Conservation (phyloP, 2,329 filamentous ascomycete species). For the Boeremia lycopersici region DNA sequence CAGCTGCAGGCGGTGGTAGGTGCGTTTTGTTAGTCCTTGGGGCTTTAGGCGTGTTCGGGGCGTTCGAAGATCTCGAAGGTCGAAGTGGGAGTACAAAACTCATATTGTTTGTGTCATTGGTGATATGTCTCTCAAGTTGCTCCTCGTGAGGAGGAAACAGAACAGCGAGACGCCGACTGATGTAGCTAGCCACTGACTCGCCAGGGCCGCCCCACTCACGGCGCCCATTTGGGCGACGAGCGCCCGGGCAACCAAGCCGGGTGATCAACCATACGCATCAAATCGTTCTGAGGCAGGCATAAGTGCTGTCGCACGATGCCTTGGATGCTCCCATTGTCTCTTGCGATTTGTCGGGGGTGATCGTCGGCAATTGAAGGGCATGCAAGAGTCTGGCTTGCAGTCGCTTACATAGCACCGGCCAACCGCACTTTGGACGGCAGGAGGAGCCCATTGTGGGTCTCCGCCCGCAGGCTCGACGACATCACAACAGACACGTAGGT, state of each 20-base stretch:
- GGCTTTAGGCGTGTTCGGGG: neutral
- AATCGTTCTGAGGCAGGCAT: neutral
- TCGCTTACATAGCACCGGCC: constrained; percentile 13
- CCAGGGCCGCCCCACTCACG: constrained; percentile 7
- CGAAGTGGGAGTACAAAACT: constrained; percentile 16
- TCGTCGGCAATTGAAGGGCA: neutral
- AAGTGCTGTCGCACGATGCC: neutral
- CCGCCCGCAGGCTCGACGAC: constrained; percentile 19
- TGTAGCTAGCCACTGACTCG: constrained; percentile 17
- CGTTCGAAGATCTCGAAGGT: constrained; percentile 1
- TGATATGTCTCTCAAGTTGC: neutral
- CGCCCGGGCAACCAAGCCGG: constrained; percentile 5
- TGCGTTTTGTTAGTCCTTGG: neutral
- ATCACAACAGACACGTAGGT: constrained; percentile 23
- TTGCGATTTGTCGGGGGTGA: neutral
- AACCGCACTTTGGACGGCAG: constrained; percentile 2
- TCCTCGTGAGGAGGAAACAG: neutral
- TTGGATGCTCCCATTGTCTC: neutral
- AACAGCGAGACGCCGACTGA: constrained; percentile 13
- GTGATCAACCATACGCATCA: neutral
- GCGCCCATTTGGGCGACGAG: neutral
- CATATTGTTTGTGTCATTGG: constrained; percentile 1
- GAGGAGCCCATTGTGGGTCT: constrained; percentile 10
- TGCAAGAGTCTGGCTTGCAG: neutral
- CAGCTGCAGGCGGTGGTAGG: constrained; percentile 22